A percentile compares a stretch with the other conserved stretches of the same genome.
phyloP scores from a whole-genome alignment of 73 alveolate genomes.

The Paramecium pentaurelia region DNA sequence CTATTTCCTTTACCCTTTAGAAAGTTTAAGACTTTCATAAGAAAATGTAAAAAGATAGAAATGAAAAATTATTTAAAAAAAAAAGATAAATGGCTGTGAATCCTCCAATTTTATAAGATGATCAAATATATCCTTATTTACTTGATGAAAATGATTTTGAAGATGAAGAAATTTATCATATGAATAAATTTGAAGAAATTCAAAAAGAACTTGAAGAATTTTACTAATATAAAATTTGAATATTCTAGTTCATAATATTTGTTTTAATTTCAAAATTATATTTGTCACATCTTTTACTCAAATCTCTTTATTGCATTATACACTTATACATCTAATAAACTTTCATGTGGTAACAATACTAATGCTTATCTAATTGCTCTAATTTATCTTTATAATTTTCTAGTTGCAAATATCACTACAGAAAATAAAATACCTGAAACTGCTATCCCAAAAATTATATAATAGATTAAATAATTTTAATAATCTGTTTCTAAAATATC shows the following conservation, averaged over 20 bases:
- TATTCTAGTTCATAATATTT: slow-evolving; percentile 1
- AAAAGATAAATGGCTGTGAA: neutral
- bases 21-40: neutral
- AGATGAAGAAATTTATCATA: neutral
- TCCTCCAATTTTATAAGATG: neutral
- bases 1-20: neutral
- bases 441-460: neutral
- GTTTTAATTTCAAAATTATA: neutral
- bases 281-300: neutral
- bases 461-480: neutral
- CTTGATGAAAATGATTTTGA: neutral
- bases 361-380: neutral
- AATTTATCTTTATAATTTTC: neutral
- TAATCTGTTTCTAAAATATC: neutral
- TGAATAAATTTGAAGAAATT: neutral
- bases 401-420: neutral
- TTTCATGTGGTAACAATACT: neutral
- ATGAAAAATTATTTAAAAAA: neutral
- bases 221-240: neutral
- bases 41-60: neutral
- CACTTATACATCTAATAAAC: neutral
- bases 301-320: neutral
- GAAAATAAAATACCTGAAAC: neutral
- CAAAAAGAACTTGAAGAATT: neutral
- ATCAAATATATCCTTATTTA: neutral